A percentile compares a stretch with the other conserved stretches of the same genome.
phyloP scores from a whole-genome alignment of 2,329 filamentous ascomycete genomes.

The Fusarium ambrosium region DNA sequence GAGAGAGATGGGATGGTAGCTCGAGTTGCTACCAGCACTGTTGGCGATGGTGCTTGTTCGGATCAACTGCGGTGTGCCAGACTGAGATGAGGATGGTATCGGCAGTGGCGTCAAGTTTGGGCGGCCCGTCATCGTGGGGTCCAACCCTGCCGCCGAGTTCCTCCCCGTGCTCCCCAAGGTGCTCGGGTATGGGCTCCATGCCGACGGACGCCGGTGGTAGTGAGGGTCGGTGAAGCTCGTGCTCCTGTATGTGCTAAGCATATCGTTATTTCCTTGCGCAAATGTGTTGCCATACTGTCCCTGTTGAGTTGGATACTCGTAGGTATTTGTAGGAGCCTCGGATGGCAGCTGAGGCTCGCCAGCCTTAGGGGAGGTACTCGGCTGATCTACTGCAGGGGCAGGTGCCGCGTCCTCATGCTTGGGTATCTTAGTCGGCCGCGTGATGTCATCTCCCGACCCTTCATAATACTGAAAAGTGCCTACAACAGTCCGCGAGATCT shows the following conservation, averaged over 20 bases:
- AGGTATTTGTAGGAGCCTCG: slow-evolving; percentile 59
- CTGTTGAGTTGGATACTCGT: slow-evolving; percentile 61
- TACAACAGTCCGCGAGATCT: slow-evolving; percentile 64
- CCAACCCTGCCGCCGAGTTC: slow-evolving; percentile 56
- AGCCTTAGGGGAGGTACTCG: slow-evolving; percentile 59
- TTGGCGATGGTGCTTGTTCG: slow-evolving; percentile 68
- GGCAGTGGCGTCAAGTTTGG: slow-evolving; percentile 64
- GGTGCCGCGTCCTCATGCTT: slow-evolving; percentile 56
- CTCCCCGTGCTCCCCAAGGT: slow-evolving; percentile 58
- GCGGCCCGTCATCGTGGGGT: slow-evolving; percentile 59
- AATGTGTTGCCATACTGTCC: slow-evolving; percentile 57
- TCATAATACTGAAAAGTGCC: slow-evolving; percentile 65
- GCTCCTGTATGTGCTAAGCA: slow-evolving; percentile 69
- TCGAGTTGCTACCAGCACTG: slow-evolving; percentile 54
- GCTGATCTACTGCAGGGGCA: slow-evolving; percentile 55
- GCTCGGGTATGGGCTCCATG: slow-evolving; percentile 61
- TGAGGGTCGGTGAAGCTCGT: slow-evolving; percentile 64
- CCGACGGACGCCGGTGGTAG: slow-evolving; percentile 57
- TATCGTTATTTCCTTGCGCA: slow-evolving; percentile 60
- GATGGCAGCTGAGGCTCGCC: slow-evolving; percentile 55
- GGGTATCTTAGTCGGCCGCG: slow-evolving; percentile 53
- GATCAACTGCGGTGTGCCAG: slow-evolving; percentile 62
- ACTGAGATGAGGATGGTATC: slow-evolving; percentile 57
- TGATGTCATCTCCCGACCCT: slow-evolving; percentile 62
- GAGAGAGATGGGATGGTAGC: slow-evolving; percentile 83